Conservation (phyloP, 495 filamentous ascomycete species). For the Podospora pseudocomata region DNA sequence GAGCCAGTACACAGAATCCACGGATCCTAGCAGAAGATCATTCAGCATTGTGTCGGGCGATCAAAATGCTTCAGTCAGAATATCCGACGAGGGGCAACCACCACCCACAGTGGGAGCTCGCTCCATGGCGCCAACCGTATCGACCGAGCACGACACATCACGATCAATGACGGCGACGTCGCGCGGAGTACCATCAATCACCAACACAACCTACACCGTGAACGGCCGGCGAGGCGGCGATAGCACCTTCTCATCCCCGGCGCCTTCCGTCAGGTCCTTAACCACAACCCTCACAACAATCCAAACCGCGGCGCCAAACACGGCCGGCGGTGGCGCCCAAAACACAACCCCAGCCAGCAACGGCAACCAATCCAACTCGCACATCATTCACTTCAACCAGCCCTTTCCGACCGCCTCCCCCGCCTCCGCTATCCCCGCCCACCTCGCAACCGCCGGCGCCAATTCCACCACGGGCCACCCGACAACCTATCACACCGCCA, state of each 20-base stretch:
- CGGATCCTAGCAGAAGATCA: conserved; percentile 36
- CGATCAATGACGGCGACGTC: conserved; percentile 73
- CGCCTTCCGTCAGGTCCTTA: conserved; percentile 84
- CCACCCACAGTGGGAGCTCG: conserved; percentile 60
- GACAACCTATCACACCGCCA: conserved; percentile 80
- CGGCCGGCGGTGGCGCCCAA: conserved; percentile 54
- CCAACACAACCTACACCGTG: conserved; percentile 62
- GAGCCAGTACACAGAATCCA: conserved; percentile 57
- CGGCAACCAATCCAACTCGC: conserved; percentile 45
- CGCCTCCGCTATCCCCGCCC: conserved; percentile 74
- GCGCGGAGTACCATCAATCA: conserved; percentile 60
- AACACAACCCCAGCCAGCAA: conserved; percentile 45
- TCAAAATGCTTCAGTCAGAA: conserved; percentile 52
- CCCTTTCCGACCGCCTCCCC: conserved; percentile 77
- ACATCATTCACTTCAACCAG: conserved; percentile 75
- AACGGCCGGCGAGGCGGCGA: conserved; percentile 67
- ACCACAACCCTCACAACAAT: conserved; percentile 96
- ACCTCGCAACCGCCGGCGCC: conserved; percentile 58
- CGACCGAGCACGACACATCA: conserved; percentile 72
- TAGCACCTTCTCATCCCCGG: conserved; percentile 91
- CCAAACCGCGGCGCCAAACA: conserved; percentile 76
- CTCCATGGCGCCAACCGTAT: conserved; percentile 72
- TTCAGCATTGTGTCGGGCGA: conserved; percentile 37
- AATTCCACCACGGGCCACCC: conserved; percentile 52
- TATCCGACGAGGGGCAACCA: conserved; percentile 56